phyloP scores from a whole-genome alignment of 2,329 filamentous ascomycete genomes.

The Epichloe aotearoae region DNA sequence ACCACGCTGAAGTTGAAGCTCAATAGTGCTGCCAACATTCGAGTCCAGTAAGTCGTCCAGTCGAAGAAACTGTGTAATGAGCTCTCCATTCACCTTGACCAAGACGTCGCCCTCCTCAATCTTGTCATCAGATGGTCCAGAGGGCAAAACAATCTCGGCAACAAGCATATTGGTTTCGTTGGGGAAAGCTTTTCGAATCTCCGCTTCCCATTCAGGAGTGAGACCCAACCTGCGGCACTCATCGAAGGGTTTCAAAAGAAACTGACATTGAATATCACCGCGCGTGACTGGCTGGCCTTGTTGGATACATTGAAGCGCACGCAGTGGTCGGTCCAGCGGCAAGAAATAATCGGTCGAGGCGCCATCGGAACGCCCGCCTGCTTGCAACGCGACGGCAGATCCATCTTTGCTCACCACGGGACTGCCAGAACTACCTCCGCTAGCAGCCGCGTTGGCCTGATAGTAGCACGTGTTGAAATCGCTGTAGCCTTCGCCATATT shows the following conservation, averaged over 20 bases:
- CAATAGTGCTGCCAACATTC: conserved; percentile 66
- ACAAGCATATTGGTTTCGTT: conserved; percentile 95
- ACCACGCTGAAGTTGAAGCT: conserved; percentile 73
- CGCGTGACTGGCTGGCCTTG: conserved; percentile 62
- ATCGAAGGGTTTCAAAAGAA: conserved; percentile 92
- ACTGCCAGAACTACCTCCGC: conserved; percentile 94
- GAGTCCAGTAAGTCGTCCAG: conserved; percentile 87
- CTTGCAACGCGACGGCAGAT: conserved; percentile 81
- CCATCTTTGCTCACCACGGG: conserved; percentile 95
- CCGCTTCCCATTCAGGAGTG: conserved; percentile 72
- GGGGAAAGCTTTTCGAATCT: conserved; percentile 70
- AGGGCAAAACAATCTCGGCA: conserved; percentile 84
- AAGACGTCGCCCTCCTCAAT: conserved; percentile 91
- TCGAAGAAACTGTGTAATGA: conserved; percentile 84
- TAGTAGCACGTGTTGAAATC: conserved; percentile 97
- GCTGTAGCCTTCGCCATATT: conserved; percentile 95
- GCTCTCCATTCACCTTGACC: conserved; percentile 82
- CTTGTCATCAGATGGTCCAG: conserved; percentile 75
- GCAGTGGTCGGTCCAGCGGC: conserved; percentile 76
- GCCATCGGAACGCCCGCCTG: conserved; percentile 83
- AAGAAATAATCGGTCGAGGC: conserved; percentile 97
- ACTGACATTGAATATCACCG: conserved; percentile 96
- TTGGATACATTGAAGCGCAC: conserved; percentile 77
- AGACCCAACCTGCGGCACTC: conserved; percentile 86
- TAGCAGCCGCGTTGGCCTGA: conserved; percentile 91